phyloP scores from a whole-genome alignment of 306 rosid species.

The Begonia peltatifolia region DNA sequence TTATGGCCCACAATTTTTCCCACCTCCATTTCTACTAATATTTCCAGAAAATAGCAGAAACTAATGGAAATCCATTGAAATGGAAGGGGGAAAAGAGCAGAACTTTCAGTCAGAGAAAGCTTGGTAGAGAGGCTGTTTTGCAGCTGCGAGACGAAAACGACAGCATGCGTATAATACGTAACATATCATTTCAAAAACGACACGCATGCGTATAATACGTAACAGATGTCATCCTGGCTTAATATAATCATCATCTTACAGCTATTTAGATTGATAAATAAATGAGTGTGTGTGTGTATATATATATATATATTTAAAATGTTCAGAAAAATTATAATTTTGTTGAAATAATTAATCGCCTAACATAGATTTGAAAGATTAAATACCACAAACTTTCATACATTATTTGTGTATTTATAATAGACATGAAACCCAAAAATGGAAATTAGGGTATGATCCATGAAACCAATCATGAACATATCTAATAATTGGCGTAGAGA shows the following conservation, averaged over 20 bases:
- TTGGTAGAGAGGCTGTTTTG: too few species aligned
- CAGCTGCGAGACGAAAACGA: not conserved
- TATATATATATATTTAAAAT: too few species aligned
- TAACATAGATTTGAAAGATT: too few species aligned
- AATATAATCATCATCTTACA: too few species aligned
- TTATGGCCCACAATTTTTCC: conserved; percentile 74
- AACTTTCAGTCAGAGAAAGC: too few species aligned
- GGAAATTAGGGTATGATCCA: not conserved
- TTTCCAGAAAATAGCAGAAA: conserved; percentile 19
- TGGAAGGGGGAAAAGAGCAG: not conserved
- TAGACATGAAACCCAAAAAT: not conserved
- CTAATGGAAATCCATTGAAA: not conserved
- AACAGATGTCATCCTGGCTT: not conserved
- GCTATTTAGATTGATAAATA: too few species aligned
- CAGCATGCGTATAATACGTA: not conserved
- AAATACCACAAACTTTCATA: too few species aligned
- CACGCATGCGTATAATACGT: conserved; percentile 1
- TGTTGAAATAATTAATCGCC: too few species aligned
- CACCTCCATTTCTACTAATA: conserved; percentile 58
- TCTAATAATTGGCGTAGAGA: conserved; percentile 8
- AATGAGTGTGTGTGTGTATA: too few species aligned
- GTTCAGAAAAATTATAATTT: too few species aligned
- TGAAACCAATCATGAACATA: conserved; percentile 1
- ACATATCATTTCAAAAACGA: not conserved
- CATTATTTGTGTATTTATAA: not conserved